Conservation (phyloP, 306 rosid genomes). For the Quercus robur region DNA sequence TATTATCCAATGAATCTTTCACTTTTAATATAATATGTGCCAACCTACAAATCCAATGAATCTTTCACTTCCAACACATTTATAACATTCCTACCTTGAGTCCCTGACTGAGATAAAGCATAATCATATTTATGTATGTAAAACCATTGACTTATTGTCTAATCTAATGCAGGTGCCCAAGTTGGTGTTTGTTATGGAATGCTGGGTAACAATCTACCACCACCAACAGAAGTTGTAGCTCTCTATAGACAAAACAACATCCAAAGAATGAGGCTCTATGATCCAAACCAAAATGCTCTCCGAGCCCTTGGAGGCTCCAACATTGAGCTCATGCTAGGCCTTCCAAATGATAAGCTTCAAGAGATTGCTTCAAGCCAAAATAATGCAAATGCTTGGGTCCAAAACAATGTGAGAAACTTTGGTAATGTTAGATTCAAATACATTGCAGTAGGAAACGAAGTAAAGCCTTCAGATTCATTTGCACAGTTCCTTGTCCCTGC, state of each 20-base stretch:
- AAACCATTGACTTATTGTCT: neutral
- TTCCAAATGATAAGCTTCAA: constrained; percentile 9
- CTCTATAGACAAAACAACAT: constrained; percentile 32
- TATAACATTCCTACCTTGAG: no score
- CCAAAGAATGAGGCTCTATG: constrained; percentile 38
- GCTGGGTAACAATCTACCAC: constrained; percentile 32
- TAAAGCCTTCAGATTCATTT: constrained; percentile 2
- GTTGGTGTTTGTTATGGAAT: constrained; percentile 57
- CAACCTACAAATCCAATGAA: no score
- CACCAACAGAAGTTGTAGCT: constrained; percentile 32
- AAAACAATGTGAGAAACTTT: constrained; percentile 17
- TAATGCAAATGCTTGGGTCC: constrained; percentile 45
- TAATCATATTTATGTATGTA: no score
- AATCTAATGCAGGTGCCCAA: constrained; percentile 31
- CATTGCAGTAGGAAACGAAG: constrained; percentile 56
- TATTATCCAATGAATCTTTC: no score
- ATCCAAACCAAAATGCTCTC: constrained; percentile 25
- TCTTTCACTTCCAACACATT: no score
- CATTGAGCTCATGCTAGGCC: constrained; percentile 27
- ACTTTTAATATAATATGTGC: no score
- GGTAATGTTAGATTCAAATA: constrained; percentile 41
- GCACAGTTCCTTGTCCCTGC: constrained; percentile 35
- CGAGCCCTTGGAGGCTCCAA: constrained; percentile 46
- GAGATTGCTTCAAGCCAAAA: constrained; percentile 22
- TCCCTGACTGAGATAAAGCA: no score